A percentile compares a stretch with the other conserved stretches of the same genome.
Evolutionary conservation across 257 asterid genomes (phyloP).

Genomic region (Jacaranda copaia): DNA sequence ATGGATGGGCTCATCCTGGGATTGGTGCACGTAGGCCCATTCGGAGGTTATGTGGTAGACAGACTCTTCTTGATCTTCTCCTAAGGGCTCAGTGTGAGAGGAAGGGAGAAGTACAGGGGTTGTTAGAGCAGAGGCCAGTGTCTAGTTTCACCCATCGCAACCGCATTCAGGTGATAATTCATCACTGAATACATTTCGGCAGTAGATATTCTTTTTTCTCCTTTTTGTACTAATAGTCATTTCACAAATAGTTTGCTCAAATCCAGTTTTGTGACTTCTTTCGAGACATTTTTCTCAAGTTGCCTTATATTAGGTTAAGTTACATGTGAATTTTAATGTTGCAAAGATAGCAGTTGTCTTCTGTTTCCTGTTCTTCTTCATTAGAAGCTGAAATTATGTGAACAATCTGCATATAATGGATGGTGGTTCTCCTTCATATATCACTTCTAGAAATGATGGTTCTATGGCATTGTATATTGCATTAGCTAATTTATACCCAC

Average conservation of each 20-base stretch:
- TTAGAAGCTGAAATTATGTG: conserved; percentile 23
- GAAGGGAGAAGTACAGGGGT: conserved; percentile 69
- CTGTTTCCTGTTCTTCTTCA: neutral
- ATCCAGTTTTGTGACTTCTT: too few relatives aligned
- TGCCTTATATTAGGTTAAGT: neutral
- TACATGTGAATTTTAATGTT: neutral
- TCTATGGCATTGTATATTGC: neutral
- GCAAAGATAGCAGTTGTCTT: neutral
- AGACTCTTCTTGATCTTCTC: conserved; percentile 89
- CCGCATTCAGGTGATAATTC: conserved; percentile 81
- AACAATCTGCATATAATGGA: neutral
- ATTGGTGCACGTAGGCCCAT: conserved; percentile 60
- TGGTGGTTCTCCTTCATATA: neutral
- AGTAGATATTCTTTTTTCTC: neutral
- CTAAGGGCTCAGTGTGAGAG: conserved; percentile 74
- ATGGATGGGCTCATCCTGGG: conserved; percentile 56
- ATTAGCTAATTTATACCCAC: neutral
- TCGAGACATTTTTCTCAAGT: neutral
- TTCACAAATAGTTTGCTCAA: neutral
- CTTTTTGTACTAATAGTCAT: neutral
- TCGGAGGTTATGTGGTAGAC: conserved; percentile 85
- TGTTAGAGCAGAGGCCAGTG: conserved; percentile 73
- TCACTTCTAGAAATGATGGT: neutral
- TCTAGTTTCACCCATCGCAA: conserved; percentile 83
- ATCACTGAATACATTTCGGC: conserved; percentile 12